Evolutionary conservation across 805 yeast genomes (phyloP), one percentile per base, ranked within the genome.

Genomic region (Saccharomyces mikatae): DNA sequence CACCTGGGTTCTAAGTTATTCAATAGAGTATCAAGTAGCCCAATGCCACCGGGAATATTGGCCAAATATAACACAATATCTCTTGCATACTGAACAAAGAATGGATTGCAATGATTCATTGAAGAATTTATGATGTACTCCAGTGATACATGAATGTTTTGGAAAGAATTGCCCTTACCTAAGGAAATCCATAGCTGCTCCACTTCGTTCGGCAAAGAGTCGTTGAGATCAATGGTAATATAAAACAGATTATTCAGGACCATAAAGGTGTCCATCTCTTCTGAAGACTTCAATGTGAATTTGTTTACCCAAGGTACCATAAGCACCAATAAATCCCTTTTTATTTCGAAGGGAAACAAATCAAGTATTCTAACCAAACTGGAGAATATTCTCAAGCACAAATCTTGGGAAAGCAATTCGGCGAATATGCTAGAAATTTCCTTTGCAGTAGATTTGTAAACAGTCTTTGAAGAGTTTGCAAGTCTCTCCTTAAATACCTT

Each of bases 141-240:
- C 63, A 89, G 71, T 22, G 89, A 86, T 1, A 81, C 83, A 48
- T 82, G 82, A 22, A 85, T 84, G 62, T 92, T 90, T n/a, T 74
- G 76, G 30, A 80, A 77, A 29, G 80, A 78, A n/a, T 80, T 78
- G 4, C 86, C 88, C 50, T 80, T 81, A 1, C 95, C 96, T n/a
- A 94, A 74, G 0, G 97, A 92, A 4, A 88, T 89, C 99, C 99
- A 94, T 24, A 94, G 70, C 0, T 96, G 96, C 67, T 91, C 97
- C 10, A 94, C 89, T 62, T 90, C 98, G 62, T 86, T 86, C 47
- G 89, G 88, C 60, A 89, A 82, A 13, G 76, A 75, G 49, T 85
- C 84, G 51, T 91, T 82, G 61, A 85, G 87, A 55, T 82, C 82
- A 41, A 89, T 82, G 0, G 97, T 89, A 44, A 94, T 85, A 60